Evolutionary conservation across 352 stramenopile species (phyloP), one percentile per base, ranked within the genome.

Genomic region (Globisporangium solare): DNA sequence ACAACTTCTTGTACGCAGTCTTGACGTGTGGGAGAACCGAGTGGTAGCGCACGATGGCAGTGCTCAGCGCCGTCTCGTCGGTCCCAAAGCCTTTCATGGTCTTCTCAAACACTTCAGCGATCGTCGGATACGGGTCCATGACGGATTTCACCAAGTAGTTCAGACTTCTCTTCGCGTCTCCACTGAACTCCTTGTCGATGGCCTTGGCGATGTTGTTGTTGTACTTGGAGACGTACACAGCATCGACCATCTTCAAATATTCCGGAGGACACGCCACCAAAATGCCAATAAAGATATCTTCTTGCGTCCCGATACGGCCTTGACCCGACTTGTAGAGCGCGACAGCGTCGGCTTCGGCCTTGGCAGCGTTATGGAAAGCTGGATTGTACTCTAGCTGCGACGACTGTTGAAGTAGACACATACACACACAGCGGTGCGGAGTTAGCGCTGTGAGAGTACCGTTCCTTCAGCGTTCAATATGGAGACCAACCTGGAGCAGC

Each of bases 141-240:
- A 74, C 70, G 24, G 66, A 74, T 39, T 71, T 63, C 24, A 83
- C 64, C 6, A 88, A 58, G 49, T 85, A 87, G 48, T 75, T 75
- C 32, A 93, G 77, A 61, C 66, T 77, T 37, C 74, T 78, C 68
- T 88, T 87, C 39, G 83, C 83, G 50, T 90, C 76, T 6, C 83
- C 83, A 35, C 80, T 88, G 48, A 93, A 93, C 63, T 93, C 83
- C 59, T 86, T 91, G 37, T 93, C 75, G 8, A 93, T 66, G 3
- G 83, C 83, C 53, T 88, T 86, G 22, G 67, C 70, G 49, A 93
- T 85, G 54, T 85, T 85, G 64, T 91, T 86, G 63, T 74, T 85
- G 69, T 91, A 86, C 74, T 91, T 89, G 63, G 68, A 66, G 37
- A 83, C 68, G 57, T 93, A 93, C 42, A 80, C 83, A 0, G 70